Evolutionary conservation across 169 alveolate genomes (phyloP), one percentile per base, ranked within the genome.

Genomic region (Cryptosporidium viatorum): DNA sequence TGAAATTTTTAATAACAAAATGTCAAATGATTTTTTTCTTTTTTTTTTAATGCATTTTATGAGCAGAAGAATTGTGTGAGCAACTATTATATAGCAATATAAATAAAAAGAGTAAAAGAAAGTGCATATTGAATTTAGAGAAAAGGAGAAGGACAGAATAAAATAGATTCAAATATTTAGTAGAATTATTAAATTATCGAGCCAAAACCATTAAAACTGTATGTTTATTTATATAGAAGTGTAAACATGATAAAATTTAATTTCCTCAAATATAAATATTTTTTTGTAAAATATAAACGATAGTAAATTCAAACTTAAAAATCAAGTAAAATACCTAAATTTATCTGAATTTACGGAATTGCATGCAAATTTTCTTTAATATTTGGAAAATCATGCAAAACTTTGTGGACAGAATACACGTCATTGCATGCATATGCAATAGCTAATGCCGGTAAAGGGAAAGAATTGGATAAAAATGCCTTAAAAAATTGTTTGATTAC

Each of bases 361-460:
- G 35, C 67, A 55, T 55, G 67, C 67, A 55, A 69, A 4, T 69
- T 21, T n/a, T 23, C 26, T 71, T 21, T 71, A 26, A 51, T 29
- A 43, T 55, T 58, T 39, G 89, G 89, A 65, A 80, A 80, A 16
- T 80, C 89, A 62, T 62, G 62, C 51, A 80, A 43, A 39, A 80
- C 48, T 45, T 80, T 80, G 62, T 80, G 73, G 68, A 80, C 89
- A 31, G 89, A 80, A 29, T 62, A 43, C 31, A 62, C 43, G 52
- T 80, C 89, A 80, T 80, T 80, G 51, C 89, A 80, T 62, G 89
- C 89, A 80, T 62, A 58, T 65, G 89, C 89, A 41, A 80, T 80
- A 12, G 89, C 89, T 43, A 80, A 50, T 41, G 89, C 89, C 18
- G 73, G 89, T 80, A 80, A 18, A 45, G 89, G 89, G 50, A 60